phyloP scores from a whole-genome alignment of 23 red algal species.

The Gracilaria domingensis region DNA sequence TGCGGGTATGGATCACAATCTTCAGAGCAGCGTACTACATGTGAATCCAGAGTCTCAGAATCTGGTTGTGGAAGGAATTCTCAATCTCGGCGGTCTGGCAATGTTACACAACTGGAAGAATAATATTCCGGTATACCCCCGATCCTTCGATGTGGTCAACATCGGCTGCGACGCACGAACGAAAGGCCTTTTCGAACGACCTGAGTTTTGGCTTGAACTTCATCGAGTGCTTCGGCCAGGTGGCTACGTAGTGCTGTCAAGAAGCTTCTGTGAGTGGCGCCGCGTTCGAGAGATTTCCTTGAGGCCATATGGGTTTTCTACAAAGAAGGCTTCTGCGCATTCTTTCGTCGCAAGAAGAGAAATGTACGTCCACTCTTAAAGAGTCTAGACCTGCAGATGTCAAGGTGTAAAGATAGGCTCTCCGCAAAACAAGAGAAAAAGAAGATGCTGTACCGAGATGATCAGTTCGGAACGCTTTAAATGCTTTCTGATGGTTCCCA shows the following conservation, averaged over 20 bases:
- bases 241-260: constrained; percentile 12
- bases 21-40: constrained; percentile 8
- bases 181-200: neutral
- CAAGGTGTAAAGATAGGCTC: no score
- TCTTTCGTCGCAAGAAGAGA: neutral
- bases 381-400: no score
- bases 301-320: neutral
- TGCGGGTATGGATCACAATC: neutral
- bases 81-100: constrained; percentile 27
- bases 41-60: constrained; percentile 13
- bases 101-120: constrained; percentile 43
- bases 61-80: constrained; percentile 18
- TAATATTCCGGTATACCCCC: constrained; percentile 43
- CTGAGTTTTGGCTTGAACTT: constrained; percentile 42
- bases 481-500: no score
- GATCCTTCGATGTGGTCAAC: constrained; percentile 34
- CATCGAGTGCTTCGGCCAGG: constrained; percentile 39
- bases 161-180: constrained; percentile 9
- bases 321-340: neutral
- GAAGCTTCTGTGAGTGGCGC: constrained; percentile 31
- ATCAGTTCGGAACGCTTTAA: no score
- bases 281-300: neutral
- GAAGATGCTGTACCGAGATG: no score
- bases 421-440: no score
- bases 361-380: no score